Conservation (phyloP, 2,329 filamentous ascomycete genomes). For the Blastomyces parvus region DNA sequence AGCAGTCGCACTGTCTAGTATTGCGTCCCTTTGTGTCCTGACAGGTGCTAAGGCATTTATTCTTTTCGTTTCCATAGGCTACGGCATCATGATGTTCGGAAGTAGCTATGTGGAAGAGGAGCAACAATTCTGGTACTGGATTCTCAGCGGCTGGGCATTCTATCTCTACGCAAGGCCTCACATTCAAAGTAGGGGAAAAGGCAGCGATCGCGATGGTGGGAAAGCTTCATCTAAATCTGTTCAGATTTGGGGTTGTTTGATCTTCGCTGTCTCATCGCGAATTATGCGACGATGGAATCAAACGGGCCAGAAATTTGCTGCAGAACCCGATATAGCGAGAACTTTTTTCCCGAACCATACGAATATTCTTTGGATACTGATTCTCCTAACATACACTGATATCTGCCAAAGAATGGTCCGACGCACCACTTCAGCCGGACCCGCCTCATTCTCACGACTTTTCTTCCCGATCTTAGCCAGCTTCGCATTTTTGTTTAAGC, state of each 20-base stretch:
- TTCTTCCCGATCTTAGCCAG: slow-evolving; percentile 25
- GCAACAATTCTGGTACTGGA: slow-evolving; percentile 98
- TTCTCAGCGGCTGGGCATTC: slow-evolving; percentile 43
- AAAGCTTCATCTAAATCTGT: neutral
- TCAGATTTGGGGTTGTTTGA: slow-evolving; percentile 19
- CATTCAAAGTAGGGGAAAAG: neutral
- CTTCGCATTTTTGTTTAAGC: slow-evolving; percentile 70
- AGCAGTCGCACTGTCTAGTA: slow-evolving; percentile 35
- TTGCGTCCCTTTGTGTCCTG: slow-evolving; percentile 24
- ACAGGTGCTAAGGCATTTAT: slow-evolving; percentile 32
- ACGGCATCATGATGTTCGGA: slow-evolving; percentile 90
- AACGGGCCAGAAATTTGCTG: slow-evolving; percentile 90
- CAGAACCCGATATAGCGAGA: slow-evolving; percentile 78
- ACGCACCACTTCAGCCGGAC: slow-evolving; percentile 16
- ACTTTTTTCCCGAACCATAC: slow-evolving; percentile 56
- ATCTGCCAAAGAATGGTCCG: slow-evolving; percentile 39
- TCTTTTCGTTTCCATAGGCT: slow-evolving; percentile 47
- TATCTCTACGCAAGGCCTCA: slow-evolving; percentile 38
- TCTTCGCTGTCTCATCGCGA: slow-evolving; percentile 54
- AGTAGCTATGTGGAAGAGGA: slow-evolving; percentile 98
- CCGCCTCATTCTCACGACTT: slow-evolving; percentile 24
- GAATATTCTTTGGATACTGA: slow-evolving; percentile 61
- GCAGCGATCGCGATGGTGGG: neutral
- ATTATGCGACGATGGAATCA: slow-evolving; percentile 81
- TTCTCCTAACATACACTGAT: slow-evolving; percentile 59